These are phyloP conservation scores for Phialophora chinensis DNA, from an alignment of 2,329 filamentous ascomycete genomes.

Conservation along the genomic window DNA sequence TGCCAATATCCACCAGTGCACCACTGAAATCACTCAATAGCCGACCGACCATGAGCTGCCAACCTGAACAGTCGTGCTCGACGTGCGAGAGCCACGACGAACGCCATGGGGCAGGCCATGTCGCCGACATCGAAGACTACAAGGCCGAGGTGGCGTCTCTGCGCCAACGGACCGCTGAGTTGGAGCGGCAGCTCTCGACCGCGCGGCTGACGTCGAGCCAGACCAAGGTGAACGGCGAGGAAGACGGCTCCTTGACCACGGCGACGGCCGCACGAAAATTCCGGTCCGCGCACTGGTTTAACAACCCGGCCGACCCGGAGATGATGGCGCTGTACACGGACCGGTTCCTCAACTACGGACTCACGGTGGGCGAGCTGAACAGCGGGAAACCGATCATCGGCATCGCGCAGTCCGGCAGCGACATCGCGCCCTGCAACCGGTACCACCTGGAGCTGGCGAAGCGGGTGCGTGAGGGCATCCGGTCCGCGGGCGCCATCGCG, in stretches of 20 bases:
- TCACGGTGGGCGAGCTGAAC: slow-evolving; percentile 57
- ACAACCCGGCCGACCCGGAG: slow-evolving; percentile 50
- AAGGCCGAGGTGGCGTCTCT: slow-evolving; percentile 49
- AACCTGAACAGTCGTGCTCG: slow-evolving; percentile 10
- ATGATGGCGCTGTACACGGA: slow-evolving; percentile 58
- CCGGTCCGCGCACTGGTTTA: slow-evolving; percentile 55
- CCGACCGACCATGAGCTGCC: slow-evolving; percentile 4
- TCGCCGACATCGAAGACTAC: slow-evolving; percentile 48
- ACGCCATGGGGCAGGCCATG: not conserved
- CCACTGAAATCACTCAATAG: not conserved
- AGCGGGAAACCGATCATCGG: slow-evolving; percentile 59
- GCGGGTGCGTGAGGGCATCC: slow-evolving; percentile 58
- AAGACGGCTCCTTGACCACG: not conserved
- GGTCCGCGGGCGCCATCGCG: slow-evolving; percentile 56
- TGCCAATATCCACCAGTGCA: not conserved
- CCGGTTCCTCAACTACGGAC: slow-evolving; percentile 58
- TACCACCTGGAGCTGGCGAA: slow-evolving; percentile 58
- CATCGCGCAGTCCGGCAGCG: slow-evolving; percentile 60
- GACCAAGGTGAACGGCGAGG: slow-evolving; percentile 25
- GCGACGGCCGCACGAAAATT: slow-evolving; percentile 38
- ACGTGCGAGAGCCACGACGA: slow-evolving; percentile 8
- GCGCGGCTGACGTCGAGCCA: slow-evolving; percentile 37
- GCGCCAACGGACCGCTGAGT: slow-evolving; percentile 47
- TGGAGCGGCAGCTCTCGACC: slow-evolving; percentile 45
- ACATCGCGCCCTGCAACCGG: slow-evolving; percentile 58